Base-by-base conservation (phyloP, 164 flowering plant species). In the Aristolochia contorta region DNA sequence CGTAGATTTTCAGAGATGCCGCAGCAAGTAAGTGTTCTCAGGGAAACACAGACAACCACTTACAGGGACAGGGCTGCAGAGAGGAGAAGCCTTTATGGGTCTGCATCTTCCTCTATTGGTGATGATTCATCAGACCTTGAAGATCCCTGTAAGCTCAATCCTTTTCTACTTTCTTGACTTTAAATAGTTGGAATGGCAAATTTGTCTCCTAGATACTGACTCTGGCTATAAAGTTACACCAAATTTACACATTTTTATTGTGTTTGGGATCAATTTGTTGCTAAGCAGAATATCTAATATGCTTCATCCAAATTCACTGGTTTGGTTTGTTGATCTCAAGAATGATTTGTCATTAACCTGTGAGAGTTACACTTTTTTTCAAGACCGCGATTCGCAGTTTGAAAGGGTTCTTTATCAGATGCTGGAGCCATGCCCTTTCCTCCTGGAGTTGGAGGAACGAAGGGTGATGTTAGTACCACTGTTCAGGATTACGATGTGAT, bases 51-150 rank as follows among this genome's bases (percentile, higher is more conserved):
- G 71, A 75, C 83, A 21, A 52, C 83, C 21, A 53, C 79, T 3
- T 94, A 94, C 47, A 80, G 99, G 73, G 99, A 94, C 71, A 92
- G 97, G 55, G 99, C 97, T 46, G 99, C 99, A 58, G 99, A 94
- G 73, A 76, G 99, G 66, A 82, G 99, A 72, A 94, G 81, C 75
- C 77, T 91, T 58, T 94, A 94, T 69, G 93, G 99, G 55, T 84
- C 96, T 57, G 80, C 79, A 19, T 56, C 84, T 24, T 75, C n/a
- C n/a, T n/a, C 84, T 45, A 12, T 69, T 61, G 88, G 83, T 47
- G 83, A 86, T 60, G 79, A 80, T 62, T 12, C 61, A 16, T 72
- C 80, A 23, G 82, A 79, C 47, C 55, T 62, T 68, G 85, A 72
- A 25, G 92, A 85, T 77, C 69, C 91, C 77, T 80, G 98, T 92